Base-by-base conservation (phyloP, 768 basidiomycete genomes). In the Mycena rebaudengoi region DNA sequence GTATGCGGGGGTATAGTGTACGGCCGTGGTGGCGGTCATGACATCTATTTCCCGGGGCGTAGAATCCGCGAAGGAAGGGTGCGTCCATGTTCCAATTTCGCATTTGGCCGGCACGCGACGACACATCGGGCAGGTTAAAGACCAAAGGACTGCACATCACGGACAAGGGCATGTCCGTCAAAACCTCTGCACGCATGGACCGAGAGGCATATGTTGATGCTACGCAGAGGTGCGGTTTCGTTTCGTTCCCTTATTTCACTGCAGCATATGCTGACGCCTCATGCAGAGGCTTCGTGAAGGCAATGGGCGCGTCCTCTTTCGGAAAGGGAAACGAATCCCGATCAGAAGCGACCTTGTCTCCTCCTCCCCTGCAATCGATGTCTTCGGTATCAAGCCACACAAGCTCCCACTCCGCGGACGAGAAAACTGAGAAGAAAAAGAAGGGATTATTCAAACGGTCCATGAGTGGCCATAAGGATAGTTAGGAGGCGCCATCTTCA, bases 161-260 rank as follows among this genome's bases (percentile, higher is more conserved):
- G 0, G 74, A 80, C n/a, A 77, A 78, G 4, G 91, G 91, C 4
- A 80, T 92, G 13, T 84, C 88, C 0, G 79, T 92, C 41, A 91
- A 90, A 75, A 92, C 90, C 1, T 73, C 80, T 21, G 84, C 81
- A 61, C 81, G 83, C 7, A 83, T 89, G 64, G 86, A 86, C 62
- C 79, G 88, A 39, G 86, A 89, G 54, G 82, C 85, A 40, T 92
- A 92, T 62, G 77, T 92, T 4, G 90, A 91, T 69, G 89, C 90
- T 7, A 91, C 90, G 16, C 91, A 91, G 70, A 78, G 91, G 91
- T 90, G 58, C 64, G 79, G n/a, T n/a, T 60, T 69, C 13, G 18
- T 20, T 18, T 43, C 21, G 7, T 29, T 18, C 62, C n/a, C n/a
- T n/a, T 29, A 53, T 43, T 37, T 3, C n/a, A 41, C 37, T 8